Percentiles rank a stretch among this genome's conserved stretches.
Evolutionary conservation across 345 rosid genomes (phyloP).

Genomic region (Populus pruinosa): DNA sequence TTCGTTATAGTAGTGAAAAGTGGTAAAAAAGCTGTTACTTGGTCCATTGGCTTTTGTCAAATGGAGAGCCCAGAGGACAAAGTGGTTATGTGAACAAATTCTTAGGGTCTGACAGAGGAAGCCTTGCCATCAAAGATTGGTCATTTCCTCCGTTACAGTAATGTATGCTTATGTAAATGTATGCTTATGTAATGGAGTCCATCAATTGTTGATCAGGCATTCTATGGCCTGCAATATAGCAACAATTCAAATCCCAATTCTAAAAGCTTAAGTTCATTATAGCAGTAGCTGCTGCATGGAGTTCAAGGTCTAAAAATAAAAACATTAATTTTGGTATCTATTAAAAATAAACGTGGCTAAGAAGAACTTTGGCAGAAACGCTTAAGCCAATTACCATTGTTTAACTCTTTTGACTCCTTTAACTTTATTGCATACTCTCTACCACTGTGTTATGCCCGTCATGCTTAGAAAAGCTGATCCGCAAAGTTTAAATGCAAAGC

Average conservation of each 20-base stretch:
- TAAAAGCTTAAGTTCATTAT: not conserved
- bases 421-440: not conserved
- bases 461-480: slow-evolving; percentile 1
- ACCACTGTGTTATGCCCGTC: not conserved
- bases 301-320: not conserved
- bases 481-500: not conserved
- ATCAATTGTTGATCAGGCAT: not conserved
- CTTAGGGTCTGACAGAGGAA: not conserved
- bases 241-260: not conserved
- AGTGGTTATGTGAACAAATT: not conserved
- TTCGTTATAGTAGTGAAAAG: not conserved
- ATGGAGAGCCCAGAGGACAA: not conserved
- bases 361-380: not conserved
- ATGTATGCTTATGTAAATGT: not conserved
- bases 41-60: not conserved
- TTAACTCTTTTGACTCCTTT: not conserved
- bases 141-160: not conserved
- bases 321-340: not conserved
- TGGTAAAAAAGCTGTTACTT: not conserved
- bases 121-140: not conserved
- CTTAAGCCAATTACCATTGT: not conserved
- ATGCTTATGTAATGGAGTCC: not conserved
- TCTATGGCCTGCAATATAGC: not conserved
- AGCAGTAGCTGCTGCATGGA: not conserved
- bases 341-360: not conserved